Base-by-base conservation (phyloP, 192 early-diverging fungal species). In the Chytriomyces sp. region DNA sequence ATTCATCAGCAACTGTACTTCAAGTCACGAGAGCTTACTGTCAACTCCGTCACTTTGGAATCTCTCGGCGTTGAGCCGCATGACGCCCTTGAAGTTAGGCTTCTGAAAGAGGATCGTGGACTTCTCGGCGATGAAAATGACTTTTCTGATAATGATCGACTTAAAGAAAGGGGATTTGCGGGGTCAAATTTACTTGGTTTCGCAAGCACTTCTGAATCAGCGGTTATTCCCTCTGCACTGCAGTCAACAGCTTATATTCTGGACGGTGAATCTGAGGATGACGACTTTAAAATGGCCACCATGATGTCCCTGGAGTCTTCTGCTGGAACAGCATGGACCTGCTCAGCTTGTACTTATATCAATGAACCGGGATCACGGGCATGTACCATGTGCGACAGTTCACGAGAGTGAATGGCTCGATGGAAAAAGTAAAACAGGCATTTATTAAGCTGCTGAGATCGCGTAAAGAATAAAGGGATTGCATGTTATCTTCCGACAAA, bases 111-210 rank as follows among this genome's bases (percentile, higher is more conserved):
- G 28, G 23, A 73, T 0, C 28, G 45, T 9, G 45, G 61, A 5
- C 10, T n/a, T 13, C 18, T 73, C 16, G n/a, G 43, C n/a, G 53
- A 62, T 73, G 60, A 73, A 43, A 43, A 73, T 49, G 50, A 45
- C 8, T 67, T 28, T 13, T 13, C 20, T 8, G 2, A 45, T 23
- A 18, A 6, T n/a, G 71, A 20, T 9, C 53, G 28, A 18, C 18
- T 48, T 3, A 73, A 73, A 26, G 71, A 73, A 44, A 73, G 60
- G 57, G 71, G 71, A 62, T 73, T 73, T 62, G 71, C 71, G 10
- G 71, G 71, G 11, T 62, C 71, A 7, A 62, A 48, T 9, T 73
- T 73, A 45, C 16, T 73, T 4, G 60, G 50, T 6, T 69, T 69
- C 53, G 68, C 48, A 53, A 53, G 23, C 53, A 24, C 8, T 45